Evolutionary conservation across 2,329 filamentous ascomycete species (phyloP), one percentile per base, ranked within the genome.

Genomic region (Arthrocladium fulminans): DNA sequence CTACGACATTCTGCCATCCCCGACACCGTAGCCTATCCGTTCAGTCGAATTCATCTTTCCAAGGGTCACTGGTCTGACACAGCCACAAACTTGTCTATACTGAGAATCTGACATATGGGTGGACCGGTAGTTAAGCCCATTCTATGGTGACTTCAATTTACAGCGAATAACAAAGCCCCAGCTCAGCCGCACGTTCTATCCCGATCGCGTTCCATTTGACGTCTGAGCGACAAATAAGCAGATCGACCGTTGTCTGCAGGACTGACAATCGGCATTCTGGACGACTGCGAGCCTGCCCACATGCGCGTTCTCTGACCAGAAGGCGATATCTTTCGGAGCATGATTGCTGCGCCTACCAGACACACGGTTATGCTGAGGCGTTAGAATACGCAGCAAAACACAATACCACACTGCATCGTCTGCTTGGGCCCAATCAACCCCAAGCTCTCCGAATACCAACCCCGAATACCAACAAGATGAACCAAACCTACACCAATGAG

Each of bases 401-500:
- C n/a, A n/a, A 5, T 8, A 6, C n/a, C n/a, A n/a, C n/a, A n/a
- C n/a, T n/a, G n/a, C n/a, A n/a, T n/a, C n/a, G n/a, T n/a, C n/a
- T n/a, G n/a, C n/a, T n/a, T n/a, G n/a, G n/a, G n/a, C n/a, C n/a
- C n/a, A n/a, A n/a, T n/a, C n/a, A n/a, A n/a, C n/a, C n/a, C n/a
- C n/a, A n/a, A n/a, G n/a, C n/a, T n/a, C n/a, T n/a, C n/a, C n/a
- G n/a, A n/a, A n/a, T n/a, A n/a, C n/a, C n/a, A n/a, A n/a, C n/a
- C n/a, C n/a, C n/a, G n/a, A n/a, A n/a, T 9, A 15, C 6, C 13
- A 44, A 13, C 41, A 44, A 32, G 27, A 44, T 30, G 24, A 47
- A 25, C 35, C 44, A 43, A 20, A 20, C 42, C n/a, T 53, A 53
- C 41, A 13, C 47, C 6, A 54, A 53, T 40, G 52, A 48, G 13